A percentile compares a stretch with the other conserved stretches of the same genome.
These are phyloP conservation scores for Microbotryum scabiosae DNA, from an alignment of 1,284 basidiomycete species.

Conservation along the genomic window DNA sequence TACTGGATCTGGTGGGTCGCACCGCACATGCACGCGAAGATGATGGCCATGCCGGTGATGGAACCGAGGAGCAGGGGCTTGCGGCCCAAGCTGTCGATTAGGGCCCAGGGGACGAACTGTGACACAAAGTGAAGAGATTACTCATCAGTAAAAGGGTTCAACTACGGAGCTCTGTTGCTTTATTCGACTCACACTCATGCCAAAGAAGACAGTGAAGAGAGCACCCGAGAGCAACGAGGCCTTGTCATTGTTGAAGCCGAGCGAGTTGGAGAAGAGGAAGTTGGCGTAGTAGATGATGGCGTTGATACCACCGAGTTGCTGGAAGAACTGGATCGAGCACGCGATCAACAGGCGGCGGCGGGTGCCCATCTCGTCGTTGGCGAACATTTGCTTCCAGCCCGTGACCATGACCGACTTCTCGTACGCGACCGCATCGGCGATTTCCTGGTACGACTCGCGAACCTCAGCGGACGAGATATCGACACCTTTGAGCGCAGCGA, in stretches of 20 bases:
- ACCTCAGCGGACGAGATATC: slow-evolving; percentile 25
- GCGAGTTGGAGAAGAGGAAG: slow-evolving; percentile 27
- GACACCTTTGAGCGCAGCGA: slow-evolving; percentile 32
- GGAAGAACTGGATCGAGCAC: slow-evolving; percentile 38
- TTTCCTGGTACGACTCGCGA: slow-evolving; percentile 32
- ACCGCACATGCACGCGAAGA: slow-evolving; percentile 36
- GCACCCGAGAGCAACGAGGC: slow-evolving; percentile 36
- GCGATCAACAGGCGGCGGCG: slow-evolving; percentile 38
- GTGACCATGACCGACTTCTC: slow-evolving; percentile 33
- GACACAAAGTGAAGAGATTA: background rate
- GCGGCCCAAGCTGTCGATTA: slow-evolving; percentile 38
- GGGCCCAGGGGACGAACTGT: slow-evolving; percentile 35
- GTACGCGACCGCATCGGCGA: slow-evolving; percentile 33
- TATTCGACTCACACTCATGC: background rate
- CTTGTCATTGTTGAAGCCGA: slow-evolving; percentile 10
- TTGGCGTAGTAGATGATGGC: slow-evolving; percentile 36
- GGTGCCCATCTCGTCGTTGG: slow-evolving; percentile 34
- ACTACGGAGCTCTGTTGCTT: too few species aligned
- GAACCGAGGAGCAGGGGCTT: slow-evolving; percentile 35
- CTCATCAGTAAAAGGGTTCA: too few species aligned
- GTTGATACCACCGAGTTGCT: slow-evolving; percentile 39
- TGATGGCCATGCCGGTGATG: slow-evolving; percentile 35
- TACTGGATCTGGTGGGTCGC: slow-evolving; percentile 33
- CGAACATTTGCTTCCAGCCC: slow-evolving; percentile 35
- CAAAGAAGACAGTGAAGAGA: slow-evolving; percentile 37